Percentiles rank a stretch among this genome's conserved stretches.
Evolutionary conservation across 1,139 yeast species (phyloP).

Genomic region (Saccharomycopsis crataegensis): DNA sequence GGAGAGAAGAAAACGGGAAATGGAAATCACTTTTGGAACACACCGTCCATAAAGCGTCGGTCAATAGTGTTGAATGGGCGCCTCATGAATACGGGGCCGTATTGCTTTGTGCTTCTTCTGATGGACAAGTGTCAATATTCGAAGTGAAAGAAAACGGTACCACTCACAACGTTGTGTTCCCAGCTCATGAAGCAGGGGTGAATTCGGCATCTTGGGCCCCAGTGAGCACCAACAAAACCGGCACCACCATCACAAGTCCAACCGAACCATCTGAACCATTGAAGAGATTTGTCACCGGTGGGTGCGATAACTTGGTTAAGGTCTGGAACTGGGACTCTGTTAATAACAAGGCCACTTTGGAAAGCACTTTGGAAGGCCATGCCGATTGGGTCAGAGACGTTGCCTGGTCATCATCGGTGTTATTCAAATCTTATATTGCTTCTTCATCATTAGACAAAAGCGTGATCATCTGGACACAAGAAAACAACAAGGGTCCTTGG

Average conservation of each 20-base stretch:
- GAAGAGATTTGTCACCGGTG: conserved; percentile 83
- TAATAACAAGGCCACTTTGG: conserved; percentile 56
- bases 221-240: conserved; percentile 25
- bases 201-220: conserved; percentile 98
- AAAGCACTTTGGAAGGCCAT: conserved; percentile 80
- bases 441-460: conserved; percentile 96
- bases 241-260: conserved; percentile 28
- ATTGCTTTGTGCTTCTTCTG: conserved; percentile 84
- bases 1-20: conserved; percentile 88
- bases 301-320: conserved; percentile 89
- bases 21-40: conserved; percentile 91
- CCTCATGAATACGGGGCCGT: conserved; percentile 96
- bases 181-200: conserved; percentile 90
- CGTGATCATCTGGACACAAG: conserved; percentile 89
- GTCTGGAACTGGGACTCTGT: conserved; percentile 73
- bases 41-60: conserved; percentile 85
- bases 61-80: conserved; percentile 93
- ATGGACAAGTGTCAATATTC: conserved; percentile 84
- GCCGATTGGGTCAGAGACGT: conserved; percentile 98
- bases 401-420: conserved; percentile 92
- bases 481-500: conserved; percentile 64
- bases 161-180: conserved; percentile 48
- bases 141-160: conserved; percentile 91
- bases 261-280: conserved; percentile 35
- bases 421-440: conserved; percentile 88